Conservation (phyloP, 2,329 filamentous ascomycete species). For the Chrysoporthe deuterocubensis region DNA sequence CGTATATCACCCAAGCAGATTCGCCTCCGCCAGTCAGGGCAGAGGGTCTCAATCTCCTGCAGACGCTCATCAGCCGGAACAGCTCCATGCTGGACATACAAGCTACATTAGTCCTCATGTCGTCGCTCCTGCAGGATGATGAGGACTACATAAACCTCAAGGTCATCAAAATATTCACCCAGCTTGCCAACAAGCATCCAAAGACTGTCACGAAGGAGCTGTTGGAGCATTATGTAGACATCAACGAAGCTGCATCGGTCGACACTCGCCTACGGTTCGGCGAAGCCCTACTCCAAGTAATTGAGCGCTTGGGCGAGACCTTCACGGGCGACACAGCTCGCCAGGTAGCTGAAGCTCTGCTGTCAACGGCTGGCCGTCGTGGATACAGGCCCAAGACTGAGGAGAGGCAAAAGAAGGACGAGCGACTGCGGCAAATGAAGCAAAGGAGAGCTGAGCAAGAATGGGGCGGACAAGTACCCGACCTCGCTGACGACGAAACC, state of each 20-base stretch:
- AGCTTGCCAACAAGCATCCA: slow-evolving; percentile 65
- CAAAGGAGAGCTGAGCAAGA: slow-evolving; percentile 55
- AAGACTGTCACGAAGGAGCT: slow-evolving; percentile 65
- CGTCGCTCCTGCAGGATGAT: slow-evolving; percentile 64
- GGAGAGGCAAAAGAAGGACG: slow-evolving; percentile 56
- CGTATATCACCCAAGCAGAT: slow-evolving; percentile 64
- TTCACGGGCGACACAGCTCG: slow-evolving; percentile 59
- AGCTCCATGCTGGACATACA: slow-evolving; percentile 69
- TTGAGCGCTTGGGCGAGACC: slow-evolving; percentile 62
- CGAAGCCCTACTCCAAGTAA: slow-evolving; percentile 67
- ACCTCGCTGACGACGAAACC: slow-evolving; percentile 50
- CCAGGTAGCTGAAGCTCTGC: slow-evolving; percentile 59
- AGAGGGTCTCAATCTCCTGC: slow-evolving; percentile 66
- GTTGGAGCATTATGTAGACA: slow-evolving; percentile 69
- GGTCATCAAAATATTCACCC: slow-evolving; percentile 67
- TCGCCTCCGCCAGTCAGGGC: slow-evolving; percentile 69
- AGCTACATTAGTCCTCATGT: slow-evolving; percentile 65
- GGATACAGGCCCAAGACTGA: slow-evolving; percentile 64
- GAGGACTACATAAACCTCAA: slow-evolving; percentile 75
- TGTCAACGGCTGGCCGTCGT: slow-evolving; percentile 67
- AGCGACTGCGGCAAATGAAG: slow-evolving; percentile 52
- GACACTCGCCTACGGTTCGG: slow-evolving; percentile 71
- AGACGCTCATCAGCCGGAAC: slow-evolving; percentile 56
- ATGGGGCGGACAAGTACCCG: slow-evolving; percentile 58
- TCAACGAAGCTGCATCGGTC: slow-evolving; percentile 58